phyloP scores from a whole-genome alignment of 495 filamentous ascomycete species.

The Thermochaetoides thermophila region DNA sequence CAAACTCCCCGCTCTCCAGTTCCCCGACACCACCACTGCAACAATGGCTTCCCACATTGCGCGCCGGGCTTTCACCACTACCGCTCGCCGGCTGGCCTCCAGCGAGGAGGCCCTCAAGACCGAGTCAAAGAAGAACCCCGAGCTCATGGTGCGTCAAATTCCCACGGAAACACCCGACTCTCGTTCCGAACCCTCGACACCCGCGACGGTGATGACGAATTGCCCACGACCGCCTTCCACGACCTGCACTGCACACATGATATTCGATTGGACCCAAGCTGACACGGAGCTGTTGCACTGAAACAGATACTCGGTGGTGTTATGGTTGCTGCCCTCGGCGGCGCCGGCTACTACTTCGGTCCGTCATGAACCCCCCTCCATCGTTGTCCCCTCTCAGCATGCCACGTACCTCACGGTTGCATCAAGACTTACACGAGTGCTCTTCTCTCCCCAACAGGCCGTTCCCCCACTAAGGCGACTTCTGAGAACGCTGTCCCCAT shows the following conservation, averaged over 20 bases:
- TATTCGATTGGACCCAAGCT: constrained; percentile 10
- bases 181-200: background rate
- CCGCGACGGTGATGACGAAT: too few species aligned
- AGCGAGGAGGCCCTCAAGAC: constrained; percentile 28
- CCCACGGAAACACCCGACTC: constrained; percentile 1
- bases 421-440: too few species aligned
- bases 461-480: constrained; percentile 68
- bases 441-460: constrained; percentile 38
- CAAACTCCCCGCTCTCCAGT: constrained; percentile 3
- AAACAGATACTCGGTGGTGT: constrained; percentile 82
- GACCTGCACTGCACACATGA: too few species aligned
- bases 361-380: constrained; percentile 8
- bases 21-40: constrained; percentile 5
- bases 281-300: constrained; percentile 5
- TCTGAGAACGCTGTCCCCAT: constrained; percentile 69
- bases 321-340: constrained; percentile 75
- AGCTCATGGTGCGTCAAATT: constrained; percentile 31
- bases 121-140: constrained; percentile 39
- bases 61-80: constrained; percentile 33
- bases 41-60: constrained; percentile 34
- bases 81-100: constrained; percentile 26
- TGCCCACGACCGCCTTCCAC: too few species aligned
- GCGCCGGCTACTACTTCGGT: constrained; percentile 82
- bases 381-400: background rate
- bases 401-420: too few species aligned